Base-by-base conservation (phyloP, 345 rosid genomes). In the Adansonia digitata region DNA sequence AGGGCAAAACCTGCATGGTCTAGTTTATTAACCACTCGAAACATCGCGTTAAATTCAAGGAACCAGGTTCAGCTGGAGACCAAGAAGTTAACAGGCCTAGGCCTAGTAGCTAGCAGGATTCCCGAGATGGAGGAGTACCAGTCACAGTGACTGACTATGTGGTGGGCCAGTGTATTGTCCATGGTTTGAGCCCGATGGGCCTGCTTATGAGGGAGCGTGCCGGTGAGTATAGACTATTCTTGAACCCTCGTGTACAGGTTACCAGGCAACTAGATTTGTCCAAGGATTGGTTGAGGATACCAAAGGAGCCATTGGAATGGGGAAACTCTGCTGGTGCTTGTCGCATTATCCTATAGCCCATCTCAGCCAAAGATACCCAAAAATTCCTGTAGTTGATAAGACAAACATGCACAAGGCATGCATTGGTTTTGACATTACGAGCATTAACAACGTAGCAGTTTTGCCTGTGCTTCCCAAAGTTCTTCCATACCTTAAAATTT, bases 331-430 rank as follows among this genome's bases (percentile, higher is more conserved):
- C 95, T 0, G 92, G 90, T 18, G 98, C 77, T 24, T 92, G 92
- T 74, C 86, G 94, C 3, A 86, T 94, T 51, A 63, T 94, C 84
- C 94, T 94, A n/a, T n/a, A 2, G 91, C 98, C 15, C 98, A 94
- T 85, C 92, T 94, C 94, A 94, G 98, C 86, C 98, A 92, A 85
- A 80, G 98, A 83, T 92, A 94, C 82, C 98, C 98, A 0, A 94
- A 91, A 82, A 88, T 94, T 49, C 98, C 97, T 0, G 90, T 92
- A 53, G 85, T 92, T 39, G 98, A 90, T 37, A 92, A 85, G 35
- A 53, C 14, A 42, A 42, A 42, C 7, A 42, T 9, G 12, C 11
- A 0, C 11, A 42, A 42, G 46, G 46, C 93, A 10, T 88, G 98
- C 89, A 85, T 94, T 55, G 97, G 94, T 22, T 92, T 94, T 35